phyloP scores from a whole-genome alignment of 1,284 basidiomycete genomes.

The Termitomyces sp. region DNA sequence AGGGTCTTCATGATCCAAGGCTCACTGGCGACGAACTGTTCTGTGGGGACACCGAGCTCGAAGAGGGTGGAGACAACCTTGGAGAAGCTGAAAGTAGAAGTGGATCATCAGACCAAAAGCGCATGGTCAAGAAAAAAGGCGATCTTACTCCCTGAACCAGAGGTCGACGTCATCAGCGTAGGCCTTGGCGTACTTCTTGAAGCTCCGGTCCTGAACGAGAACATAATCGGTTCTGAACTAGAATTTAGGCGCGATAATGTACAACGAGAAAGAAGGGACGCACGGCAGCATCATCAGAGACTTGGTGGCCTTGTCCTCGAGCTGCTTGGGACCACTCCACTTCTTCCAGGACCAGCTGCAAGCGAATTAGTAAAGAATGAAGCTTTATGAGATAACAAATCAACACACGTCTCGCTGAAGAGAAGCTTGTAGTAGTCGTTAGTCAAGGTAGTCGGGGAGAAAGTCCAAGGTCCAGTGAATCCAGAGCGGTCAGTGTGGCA shows the following conservation, averaged over 20 bases:
- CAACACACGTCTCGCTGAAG: slow-evolving; percentile 75
- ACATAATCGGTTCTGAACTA: slow-evolving; percentile 71
- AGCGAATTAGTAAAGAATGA: background rate
- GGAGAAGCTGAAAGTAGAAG: slow-evolving; percentile 59
- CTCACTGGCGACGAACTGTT: slow-evolving; percentile 68
- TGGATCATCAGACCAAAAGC: background rate
- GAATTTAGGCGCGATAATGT: background rate
- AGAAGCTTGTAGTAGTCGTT: slow-evolving; percentile 92
- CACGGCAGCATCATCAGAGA: slow-evolving; percentile 94
- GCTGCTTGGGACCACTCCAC: slow-evolving; percentile 92
- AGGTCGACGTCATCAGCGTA: slow-evolving; percentile 81
- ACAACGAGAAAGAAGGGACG: slow-evolving; percentile 23
- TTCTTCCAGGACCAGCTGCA: slow-evolving; percentile 75
- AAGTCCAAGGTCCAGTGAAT: slow-evolving; percentile 89
- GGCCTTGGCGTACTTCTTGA: slow-evolving; percentile 79
- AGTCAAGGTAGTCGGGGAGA: slow-evolving; percentile 81
- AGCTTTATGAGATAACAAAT: slow-evolving; percentile 3
- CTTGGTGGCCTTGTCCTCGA: slow-evolving; percentile 86
- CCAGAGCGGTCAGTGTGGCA: slow-evolving; percentile 85
- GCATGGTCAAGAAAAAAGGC: slow-evolving; percentile 1
- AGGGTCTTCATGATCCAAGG: slow-evolving; percentile 66
- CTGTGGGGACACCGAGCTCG: slow-evolving; percentile 83
- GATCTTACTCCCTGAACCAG: slow-evolving; percentile 85
- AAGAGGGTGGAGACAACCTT: slow-evolving; percentile 71
- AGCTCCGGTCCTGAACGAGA: slow-evolving; percentile 80